Evolutionary conservation across 2,329 filamentous ascomycete species (phyloP).

Genomic region (Zymoseptoria passerinii): DNA sequence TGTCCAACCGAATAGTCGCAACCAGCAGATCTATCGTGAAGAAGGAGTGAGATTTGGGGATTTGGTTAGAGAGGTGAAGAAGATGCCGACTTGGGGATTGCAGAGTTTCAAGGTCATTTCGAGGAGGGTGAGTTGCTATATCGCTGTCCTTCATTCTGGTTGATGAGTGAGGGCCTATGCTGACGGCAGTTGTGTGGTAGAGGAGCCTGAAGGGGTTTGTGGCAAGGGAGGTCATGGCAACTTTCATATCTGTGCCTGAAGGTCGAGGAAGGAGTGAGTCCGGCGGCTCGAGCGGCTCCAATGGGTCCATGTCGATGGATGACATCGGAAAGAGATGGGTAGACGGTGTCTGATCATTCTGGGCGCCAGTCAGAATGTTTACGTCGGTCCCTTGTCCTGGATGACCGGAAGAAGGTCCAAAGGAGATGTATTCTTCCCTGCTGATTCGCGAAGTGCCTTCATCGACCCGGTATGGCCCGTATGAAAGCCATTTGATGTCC

Average conservation of each 20-base stretch:
- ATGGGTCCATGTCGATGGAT: neutral
- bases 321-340: neutral
- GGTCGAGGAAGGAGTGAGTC: neutral
- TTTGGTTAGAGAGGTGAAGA: neutral
- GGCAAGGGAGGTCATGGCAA: neutral
- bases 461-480: too few species aligned
- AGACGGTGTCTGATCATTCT: neutral
- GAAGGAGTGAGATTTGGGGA: neutral
- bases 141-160: neutral
- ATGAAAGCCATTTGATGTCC: too few species aligned
- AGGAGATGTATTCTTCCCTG: neutral
- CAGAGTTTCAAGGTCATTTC: neutral
- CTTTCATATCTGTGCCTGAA: neutral
- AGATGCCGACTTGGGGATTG: neutral
- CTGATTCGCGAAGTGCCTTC: too few species aligned
- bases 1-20: neutral
- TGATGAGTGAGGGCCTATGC: neutral
- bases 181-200: neutral
- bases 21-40: neutral
- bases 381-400: too few species aligned
- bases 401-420: neutral
- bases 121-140: neutral
- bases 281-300: neutral
- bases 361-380: too few species aligned
- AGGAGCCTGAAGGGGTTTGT: neutral